Base-by-base conservation (phyloP, 805 yeast species). In the Candida pseudofarinosa region DNA sequence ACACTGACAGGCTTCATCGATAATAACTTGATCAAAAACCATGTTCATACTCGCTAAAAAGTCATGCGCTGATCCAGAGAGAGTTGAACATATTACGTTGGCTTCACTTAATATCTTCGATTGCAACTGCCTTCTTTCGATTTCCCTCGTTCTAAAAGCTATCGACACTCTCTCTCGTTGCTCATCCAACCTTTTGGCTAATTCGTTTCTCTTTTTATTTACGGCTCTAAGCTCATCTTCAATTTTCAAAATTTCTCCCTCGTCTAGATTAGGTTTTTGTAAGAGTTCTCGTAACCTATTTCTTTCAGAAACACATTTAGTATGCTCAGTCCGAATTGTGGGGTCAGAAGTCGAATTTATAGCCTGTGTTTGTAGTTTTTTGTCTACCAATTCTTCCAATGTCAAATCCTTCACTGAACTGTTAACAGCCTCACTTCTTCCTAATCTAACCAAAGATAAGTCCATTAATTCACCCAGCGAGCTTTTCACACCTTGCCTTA, bases 1-100 rank as follows among this genome's bases (percentile, higher is more conserved):
- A 79, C 96, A 85, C 63, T 91, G 99, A 52, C 97, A 95, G 2
- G 99, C 99, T 62, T 91, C 99, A 68, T 91, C 99, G 47, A 91
- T 83, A 39, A 91, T 83, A 1, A 93, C 97, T 3, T 95, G 88
- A 38, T 86, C 95, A 59, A 93, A 91, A 35, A 78, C 77, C 55
- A 88, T 75, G 7, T 88, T 81, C 57, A 91, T 66, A 35, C 81
- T 74, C 0, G 88, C 81, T 33, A 91, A 72, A 46, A 88, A 79
- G 48, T 87, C 93, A 66, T 89, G 96, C 0, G 98, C 97, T 3
- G 97, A 80, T 20, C 97, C 98, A 0, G 97, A 90, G 28, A 91
- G 69, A 0, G 99, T 91, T 0, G 97, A 76, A 56, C 98, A 93
- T 14, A 91, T 85, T 37, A 93, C 81, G 47, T 90, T 88, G 13